Percentiles rank a stretch among this genome's conserved stretches.
These are phyloP conservation scores for Conoideocrella luteorostrata DNA, from an alignment of 2,329 filamentous ascomycete species.

Conservation along the genomic window DNA sequence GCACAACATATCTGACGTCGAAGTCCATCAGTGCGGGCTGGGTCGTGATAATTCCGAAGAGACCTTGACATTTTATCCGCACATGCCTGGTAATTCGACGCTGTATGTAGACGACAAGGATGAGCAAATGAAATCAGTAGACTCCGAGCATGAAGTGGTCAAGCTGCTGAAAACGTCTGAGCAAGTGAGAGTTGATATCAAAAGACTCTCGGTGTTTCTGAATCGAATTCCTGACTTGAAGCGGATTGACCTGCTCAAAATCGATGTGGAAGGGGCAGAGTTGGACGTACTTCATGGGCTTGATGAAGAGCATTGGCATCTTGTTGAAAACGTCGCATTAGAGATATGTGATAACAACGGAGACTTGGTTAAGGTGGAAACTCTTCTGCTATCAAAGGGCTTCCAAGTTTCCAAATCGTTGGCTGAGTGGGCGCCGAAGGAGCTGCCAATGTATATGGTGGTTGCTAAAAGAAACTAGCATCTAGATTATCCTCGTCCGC, in stretches of 20 bases:
- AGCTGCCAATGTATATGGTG: not conserved
- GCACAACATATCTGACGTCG: conserved; percentile 10
- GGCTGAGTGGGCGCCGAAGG: conserved; percentile 6
- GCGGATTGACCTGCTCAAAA: conserved; percentile 20
- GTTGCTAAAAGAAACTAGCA: not conserved
- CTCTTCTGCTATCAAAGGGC: conserved; percentile 15
- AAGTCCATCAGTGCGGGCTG: conserved; percentile 11
- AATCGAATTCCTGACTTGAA: conserved; percentile 6
- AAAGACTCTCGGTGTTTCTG: conserved; percentile 16
- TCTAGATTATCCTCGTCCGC: not conserved
- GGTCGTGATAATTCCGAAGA: conserved; percentile 1
- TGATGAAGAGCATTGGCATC: conserved; percentile 16
- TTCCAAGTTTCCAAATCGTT: conserved; percentile 12
- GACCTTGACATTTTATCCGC: conserved; percentile 15
- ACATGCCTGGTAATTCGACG: conserved; percentile 18
- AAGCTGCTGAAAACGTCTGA: conserved; percentile 5
- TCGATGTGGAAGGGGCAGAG: conserved; percentile 21
- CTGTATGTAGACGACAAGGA: conserved; percentile 14
- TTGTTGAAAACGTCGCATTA: conserved; percentile 15
- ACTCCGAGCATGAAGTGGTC: conserved; percentile 5
- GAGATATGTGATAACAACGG: conserved; percentile 15
- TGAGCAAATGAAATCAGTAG: conserved; percentile 1
- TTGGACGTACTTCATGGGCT: conserved; percentile 17
- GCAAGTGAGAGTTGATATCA: conserved; percentile 11
- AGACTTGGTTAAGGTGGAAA: conserved; percentile 9